A percentile compares a stretch with the other conserved stretches of the same genome.
Conservation (phyloP, 177 flowering plant species). For the Vitis hybrid region DNA sequence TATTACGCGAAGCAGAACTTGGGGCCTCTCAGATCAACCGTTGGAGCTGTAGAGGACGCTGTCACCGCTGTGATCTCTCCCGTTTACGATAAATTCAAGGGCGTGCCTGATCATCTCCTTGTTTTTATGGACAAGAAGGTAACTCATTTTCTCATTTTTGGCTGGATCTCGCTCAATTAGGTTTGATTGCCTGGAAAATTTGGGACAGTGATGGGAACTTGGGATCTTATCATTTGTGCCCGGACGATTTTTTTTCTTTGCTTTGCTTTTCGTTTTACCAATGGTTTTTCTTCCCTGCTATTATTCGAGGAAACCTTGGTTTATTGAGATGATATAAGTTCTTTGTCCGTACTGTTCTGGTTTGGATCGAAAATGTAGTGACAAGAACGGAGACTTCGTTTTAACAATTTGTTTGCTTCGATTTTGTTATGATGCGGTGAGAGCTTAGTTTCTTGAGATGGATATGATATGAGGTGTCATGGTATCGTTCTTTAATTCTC, state of each 20-base stretch:
- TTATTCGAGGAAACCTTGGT: no score
- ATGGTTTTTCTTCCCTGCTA: no score
- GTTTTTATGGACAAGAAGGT: constrained; percentile 57
- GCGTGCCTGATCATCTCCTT: constrained; percentile 51
- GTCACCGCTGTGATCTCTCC: constrained; percentile 49
- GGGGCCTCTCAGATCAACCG: constrained; percentile 49
- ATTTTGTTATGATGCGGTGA: no score
- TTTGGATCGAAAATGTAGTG: no score
- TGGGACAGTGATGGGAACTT: background rate
- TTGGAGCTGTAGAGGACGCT: constrained; percentile 48
- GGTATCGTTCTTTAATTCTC: no score
- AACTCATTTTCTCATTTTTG: background rate
- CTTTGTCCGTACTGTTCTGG: no score
- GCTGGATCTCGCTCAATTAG: background rate
- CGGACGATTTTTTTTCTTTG: background rate
- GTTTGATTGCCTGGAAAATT: background rate
- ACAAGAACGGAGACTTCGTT: no score
- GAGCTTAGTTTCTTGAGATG: no score
- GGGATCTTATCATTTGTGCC: background rate
- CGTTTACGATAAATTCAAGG: constrained; percentile 50
- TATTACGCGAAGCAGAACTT: constrained; percentile 64
- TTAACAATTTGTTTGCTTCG: no score
- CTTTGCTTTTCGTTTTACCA: background rate
- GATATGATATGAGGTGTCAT: no score
- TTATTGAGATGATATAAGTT: no score